These are phyloP conservation scores for Westerdykella aurantiaca DNA, from an alignment of 2,329 filamentous ascomycete species.

Conservation along the genomic window DNA sequence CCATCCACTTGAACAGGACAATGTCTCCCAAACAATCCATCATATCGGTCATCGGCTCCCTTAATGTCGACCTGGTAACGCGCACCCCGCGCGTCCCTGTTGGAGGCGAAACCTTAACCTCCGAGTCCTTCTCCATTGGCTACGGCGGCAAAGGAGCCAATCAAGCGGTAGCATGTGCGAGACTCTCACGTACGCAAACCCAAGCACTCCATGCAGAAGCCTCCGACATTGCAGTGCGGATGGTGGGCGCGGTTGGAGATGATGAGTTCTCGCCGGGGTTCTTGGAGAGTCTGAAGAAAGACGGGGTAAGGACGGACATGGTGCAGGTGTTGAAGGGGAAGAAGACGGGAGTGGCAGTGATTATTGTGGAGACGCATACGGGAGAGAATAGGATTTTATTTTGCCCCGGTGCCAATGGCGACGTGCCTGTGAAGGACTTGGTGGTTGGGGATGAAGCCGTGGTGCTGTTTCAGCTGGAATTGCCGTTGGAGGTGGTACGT, in stretches of 20 bases:
- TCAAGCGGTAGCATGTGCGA: slow-evolving; percentile 83
- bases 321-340: slow-evolving; percentile 39
- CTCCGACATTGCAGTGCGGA: slow-evolving; percentile 40
- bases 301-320: slow-evolving; percentile 40
- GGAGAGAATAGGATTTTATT: slow-evolving; percentile 49
- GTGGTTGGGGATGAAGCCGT: slow-evolving; percentile 39
- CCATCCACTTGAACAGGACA: background rate
- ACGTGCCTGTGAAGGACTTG: slow-evolving; percentile 34
- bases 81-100: slow-evolving; percentile 76
- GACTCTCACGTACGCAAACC: slow-evolving; percentile 58
- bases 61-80: slow-evolving; percentile 91
- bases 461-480: slow-evolving; percentile 45
- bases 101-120: slow-evolving; percentile 81
- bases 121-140: slow-evolving; percentile 69
- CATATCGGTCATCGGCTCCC: slow-evolving; percentile 83
- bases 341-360: slow-evolving; percentile 46
- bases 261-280: slow-evolving; percentile 40
- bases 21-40: slow-evolving; percentile 30
- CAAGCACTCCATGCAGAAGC: slow-evolving; percentile 18
- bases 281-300: slow-evolving; percentile 39
- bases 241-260: slow-evolving; percentile 47
- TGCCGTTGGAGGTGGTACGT: slow-evolving; percentile 39
- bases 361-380: slow-evolving; percentile 44
- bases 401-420: slow-evolving; percentile 44
- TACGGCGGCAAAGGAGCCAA: slow-evolving; percentile 94